Evolutionary conservation across 371 early-diverging fungal species (phyloP).

Genomic region (Rhizomucor pusillus): DNA sequence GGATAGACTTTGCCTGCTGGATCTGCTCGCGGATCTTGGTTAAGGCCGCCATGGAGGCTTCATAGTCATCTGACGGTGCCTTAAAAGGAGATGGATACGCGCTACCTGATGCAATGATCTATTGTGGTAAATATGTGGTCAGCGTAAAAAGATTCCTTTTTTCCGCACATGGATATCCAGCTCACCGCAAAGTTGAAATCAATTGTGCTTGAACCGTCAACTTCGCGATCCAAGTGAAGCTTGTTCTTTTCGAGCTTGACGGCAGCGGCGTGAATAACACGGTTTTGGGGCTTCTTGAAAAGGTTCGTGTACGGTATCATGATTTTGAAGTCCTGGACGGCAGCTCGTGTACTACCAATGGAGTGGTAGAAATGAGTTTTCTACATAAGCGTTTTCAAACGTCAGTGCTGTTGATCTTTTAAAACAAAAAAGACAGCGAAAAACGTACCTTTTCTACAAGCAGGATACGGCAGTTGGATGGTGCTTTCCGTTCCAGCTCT

Average conservation of each 20-base stretch:
- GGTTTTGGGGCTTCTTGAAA: conserved; percentile 20
- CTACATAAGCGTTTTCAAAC: conserved; percentile 1
- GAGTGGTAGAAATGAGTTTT: conserved; percentile 34
- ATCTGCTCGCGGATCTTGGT: conserved; percentile 26
- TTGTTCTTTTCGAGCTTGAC: conserved; percentile 11
- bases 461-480: conserved; percentile 21
- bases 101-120: conserved; percentile 32
- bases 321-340: conserved; percentile 18
- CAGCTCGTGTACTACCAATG: conserved; percentile 25
- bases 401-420: too few species aligned
- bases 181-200: conserved; percentile 19
- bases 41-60: conserved; percentile 28
- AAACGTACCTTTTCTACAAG: conserved; percentile 26
- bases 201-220: conserved; percentile 8
- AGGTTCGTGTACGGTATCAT: conserved; percentile 31
- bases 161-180: not conserved
- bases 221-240: conserved; percentile 14
- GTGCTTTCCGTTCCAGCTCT: conserved; percentile 18
- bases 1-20: conserved; percentile 37
- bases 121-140: not conserved
- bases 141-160: not conserved
- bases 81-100: conserved; percentile 22
- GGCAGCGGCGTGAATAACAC: conserved; percentile 28
- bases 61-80: conserved; percentile 7
- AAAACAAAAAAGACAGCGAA: not conserved